Percentiles rank a stretch among this genome's conserved stretches.
phyloP scores from a whole-genome alignment of 768 basidiomycete species.

The Auricularia sp. region DNA sequence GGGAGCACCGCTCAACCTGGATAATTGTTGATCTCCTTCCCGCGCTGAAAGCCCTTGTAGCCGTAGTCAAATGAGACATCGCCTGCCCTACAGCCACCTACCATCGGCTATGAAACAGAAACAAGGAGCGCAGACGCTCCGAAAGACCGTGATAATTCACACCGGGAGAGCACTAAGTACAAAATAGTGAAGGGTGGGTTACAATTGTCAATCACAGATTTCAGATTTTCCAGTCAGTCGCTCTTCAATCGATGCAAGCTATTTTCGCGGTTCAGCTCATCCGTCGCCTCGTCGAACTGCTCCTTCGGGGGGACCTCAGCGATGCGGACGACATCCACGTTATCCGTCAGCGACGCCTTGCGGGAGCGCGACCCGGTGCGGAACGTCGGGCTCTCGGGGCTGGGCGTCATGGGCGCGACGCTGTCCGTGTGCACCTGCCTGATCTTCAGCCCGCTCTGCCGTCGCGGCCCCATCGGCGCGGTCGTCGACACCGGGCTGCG shows the following conservation, averaged over 20 bases:
- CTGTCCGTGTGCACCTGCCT: background rate
- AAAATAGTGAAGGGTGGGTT: background rate
- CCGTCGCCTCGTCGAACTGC: slow-evolving; percentile 54
- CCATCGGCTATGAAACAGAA: no score
- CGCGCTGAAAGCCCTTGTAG: background rate
- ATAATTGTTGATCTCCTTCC: background rate
- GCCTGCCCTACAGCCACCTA: no score
- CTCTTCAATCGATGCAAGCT: background rate
- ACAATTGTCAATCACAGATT: background rate
- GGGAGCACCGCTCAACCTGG: background rate
- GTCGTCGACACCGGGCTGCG: slow-evolving; percentile 19
- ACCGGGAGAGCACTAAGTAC: background rate
- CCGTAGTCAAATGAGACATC: background rate
- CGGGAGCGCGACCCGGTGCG: slow-evolving; percentile 41
- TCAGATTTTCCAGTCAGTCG: background rate
- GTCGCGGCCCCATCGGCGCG: background rate
- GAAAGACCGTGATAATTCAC: background rate
- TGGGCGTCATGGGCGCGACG: background rate
- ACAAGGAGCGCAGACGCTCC: no score
- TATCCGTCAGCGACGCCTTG: slow-evolving; percentile 54
- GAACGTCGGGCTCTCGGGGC: slow-evolving; percentile 14
- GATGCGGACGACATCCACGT: slow-evolving; percentile 53
- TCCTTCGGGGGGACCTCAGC: slow-evolving; percentile 48
- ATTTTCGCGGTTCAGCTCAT: slow-evolving; percentile 55
- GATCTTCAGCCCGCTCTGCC: background rate